Evolutionary conservation across 1,284 basidiomycete species (phyloP), one percentile per base, ranked within the genome.

Genomic region (Apiotrichum akiyoshidainum): DNA sequence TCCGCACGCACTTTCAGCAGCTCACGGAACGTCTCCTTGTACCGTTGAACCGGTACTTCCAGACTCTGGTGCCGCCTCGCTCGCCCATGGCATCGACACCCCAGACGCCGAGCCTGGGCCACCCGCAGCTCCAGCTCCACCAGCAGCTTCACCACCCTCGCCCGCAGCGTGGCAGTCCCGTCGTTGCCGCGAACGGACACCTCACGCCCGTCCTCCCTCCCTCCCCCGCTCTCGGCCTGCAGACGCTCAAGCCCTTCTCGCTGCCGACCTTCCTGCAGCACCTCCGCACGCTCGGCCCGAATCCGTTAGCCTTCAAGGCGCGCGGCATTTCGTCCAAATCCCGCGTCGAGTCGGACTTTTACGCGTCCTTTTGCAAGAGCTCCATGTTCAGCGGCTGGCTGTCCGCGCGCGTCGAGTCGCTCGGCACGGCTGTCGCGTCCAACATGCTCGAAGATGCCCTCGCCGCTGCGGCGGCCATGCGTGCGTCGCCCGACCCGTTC

Each of bases 11-110:
- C 73, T 93, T 98, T 77, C 86, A 87, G 57, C 86, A 89, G 50
- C 83, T 95, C 26, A 94, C 95, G 0, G 90, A 89, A 33, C 86
- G 88, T 42, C 83, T 98, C 59, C 84, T 98, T n/a, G 86, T 91
- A 1, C 95, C 95, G 0, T 82, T 99, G 4, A 89, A 94, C 68
- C 86, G 94, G 61, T 98, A 98, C 80, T 86, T 98, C 50, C 89
- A 92, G 62, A 90, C 89, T 0, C 83, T 94, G 55, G 89, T 94
- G 68, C 91, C 91, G 31, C 73, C 72, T 5, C 60, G 54, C 7
- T 48, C 59, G 2, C 39, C 47, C 10, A 45, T 21, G 39, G 44
- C 50, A 60, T 26, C 54, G 53, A n/a, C 21, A 6, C 48, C 48
- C 8, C 37, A 40, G 19, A 44, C 42, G 2, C 42, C 42, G 10